phyloP scores from a whole-genome alignment of 2,329 filamentous ascomycete genomes.

The Diaporthe citri region DNA sequence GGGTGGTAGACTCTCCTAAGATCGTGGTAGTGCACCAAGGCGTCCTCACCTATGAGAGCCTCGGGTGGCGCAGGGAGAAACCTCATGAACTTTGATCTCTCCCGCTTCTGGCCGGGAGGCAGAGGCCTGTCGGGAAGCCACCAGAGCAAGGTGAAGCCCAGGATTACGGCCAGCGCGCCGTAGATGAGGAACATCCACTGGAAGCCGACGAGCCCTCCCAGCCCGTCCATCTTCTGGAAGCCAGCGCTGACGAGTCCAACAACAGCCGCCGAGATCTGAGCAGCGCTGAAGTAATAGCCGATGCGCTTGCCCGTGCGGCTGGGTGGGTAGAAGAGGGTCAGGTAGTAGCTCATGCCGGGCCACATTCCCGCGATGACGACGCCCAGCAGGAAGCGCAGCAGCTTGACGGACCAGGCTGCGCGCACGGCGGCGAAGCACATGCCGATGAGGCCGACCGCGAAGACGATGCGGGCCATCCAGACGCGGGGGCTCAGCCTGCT shows the following conservation, averaged over 20 bases:
- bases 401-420: slow-evolving; percentile 86
- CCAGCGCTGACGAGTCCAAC: slow-evolving; percentile 91
- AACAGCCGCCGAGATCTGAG: slow-evolving; percentile 89
- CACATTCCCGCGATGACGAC: slow-evolving; percentile 94
- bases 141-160: slow-evolving; percentile 83
- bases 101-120: slow-evolving; percentile 74
- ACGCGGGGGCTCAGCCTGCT: slow-evolving; percentile 84
- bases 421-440: slow-evolving; percentile 86
- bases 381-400: slow-evolving; percentile 87
- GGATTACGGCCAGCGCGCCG: slow-evolving; percentile 78
- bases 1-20: slow-evolving; percentile 84
- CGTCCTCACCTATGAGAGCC: slow-evolving; percentile 81
- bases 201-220: slow-evolving; percentile 81
- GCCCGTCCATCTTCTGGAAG: slow-evolving; percentile 91
- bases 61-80: slow-evolving; percentile 79
- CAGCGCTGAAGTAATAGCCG: slow-evolving; percentile 89
- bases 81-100: slow-evolving; percentile 64
- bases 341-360: slow-evolving; percentile 94
- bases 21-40: slow-evolving; percentile 85
- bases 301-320: slow-evolving; percentile 89
- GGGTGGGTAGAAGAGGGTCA: slow-evolving; percentile 92
- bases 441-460: slow-evolving; percentile 87
- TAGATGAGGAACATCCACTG: slow-evolving; percentile 95
- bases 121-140: slow-evolving; percentile 90
- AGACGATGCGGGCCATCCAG: slow-evolving; percentile 93